These are phyloP conservation scores for Pestalotiopsis fici DNA, from an alignment of 2,329 filamentous ascomycete genomes.

Conservation along the genomic window DNA sequence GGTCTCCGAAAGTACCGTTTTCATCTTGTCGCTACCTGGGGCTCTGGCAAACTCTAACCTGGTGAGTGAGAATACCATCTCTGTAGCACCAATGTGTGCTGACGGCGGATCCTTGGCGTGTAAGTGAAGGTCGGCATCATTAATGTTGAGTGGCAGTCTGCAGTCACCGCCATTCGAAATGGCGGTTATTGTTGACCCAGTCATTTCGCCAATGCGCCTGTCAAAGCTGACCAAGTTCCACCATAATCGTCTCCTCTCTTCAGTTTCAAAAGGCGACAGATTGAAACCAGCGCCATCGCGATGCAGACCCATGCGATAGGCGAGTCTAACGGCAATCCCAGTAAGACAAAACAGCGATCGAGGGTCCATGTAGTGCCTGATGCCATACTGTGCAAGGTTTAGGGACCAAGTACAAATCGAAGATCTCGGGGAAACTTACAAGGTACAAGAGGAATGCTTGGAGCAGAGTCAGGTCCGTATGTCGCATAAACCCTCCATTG, in stretches of 20 bases:
- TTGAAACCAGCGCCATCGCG: slow-evolving; percentile 56
- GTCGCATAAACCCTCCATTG: slow-evolving; percentile 67
- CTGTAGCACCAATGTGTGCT: slow-evolving; percentile 52
- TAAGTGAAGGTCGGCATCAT: slow-evolving; percentile 59
- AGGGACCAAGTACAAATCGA: slow-evolving; percentile 1
- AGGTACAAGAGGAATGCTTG: slow-evolving; percentile 70
- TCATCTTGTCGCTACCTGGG: slow-evolving; percentile 48
- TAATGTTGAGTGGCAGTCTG: slow-evolving; percentile 60
- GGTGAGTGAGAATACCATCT: slow-evolving; percentile 61
- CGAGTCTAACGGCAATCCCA: slow-evolving; percentile 67
- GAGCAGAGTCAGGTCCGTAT: slow-evolving; percentile 64
- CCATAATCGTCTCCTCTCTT: slow-evolving; percentile 73
- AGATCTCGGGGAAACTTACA: slow-evolving; percentile 39
- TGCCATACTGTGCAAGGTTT: slow-evolving; percentile 47
- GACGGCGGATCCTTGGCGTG: slow-evolving; percentile 56
- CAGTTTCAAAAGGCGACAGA: slow-evolving; percentile 61
- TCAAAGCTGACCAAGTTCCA: slow-evolving; percentile 73
- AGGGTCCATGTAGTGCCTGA: slow-evolving; percentile 62
- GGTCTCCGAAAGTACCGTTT: slow-evolving; percentile 25
- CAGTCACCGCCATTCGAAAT: slow-evolving; percentile 56
- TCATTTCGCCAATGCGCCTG: slow-evolving; percentile 67
- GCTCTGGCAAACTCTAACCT: slow-evolving; percentile 59
- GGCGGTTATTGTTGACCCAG: slow-evolving; percentile 58
- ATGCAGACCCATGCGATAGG: slow-evolving; percentile 69
- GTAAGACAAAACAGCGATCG: slow-evolving; percentile 61